Percentiles rank a stretch among this genome's conserved stretches.
These are phyloP conservation scores for Phytophthora lateralis DNA, from an alignment of 352 stramenopile genomes.

Conservation along the genomic window DNA sequence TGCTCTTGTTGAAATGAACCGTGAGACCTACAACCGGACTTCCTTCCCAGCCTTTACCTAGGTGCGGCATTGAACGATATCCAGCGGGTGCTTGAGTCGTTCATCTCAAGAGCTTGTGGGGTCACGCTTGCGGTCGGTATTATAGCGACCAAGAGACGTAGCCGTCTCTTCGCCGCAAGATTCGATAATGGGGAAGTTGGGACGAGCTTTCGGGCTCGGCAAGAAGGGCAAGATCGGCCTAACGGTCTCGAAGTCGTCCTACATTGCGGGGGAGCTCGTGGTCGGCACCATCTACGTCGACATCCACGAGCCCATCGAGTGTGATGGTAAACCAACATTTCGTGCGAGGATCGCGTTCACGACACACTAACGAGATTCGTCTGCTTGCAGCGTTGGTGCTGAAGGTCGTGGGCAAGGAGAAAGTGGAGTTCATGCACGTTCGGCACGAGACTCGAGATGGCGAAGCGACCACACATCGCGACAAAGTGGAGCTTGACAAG, in stretches of 20 bases:
- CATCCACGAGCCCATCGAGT: slow-evolving; percentile 62
- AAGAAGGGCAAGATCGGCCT: slow-evolving; percentile 73
- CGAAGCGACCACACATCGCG: slow-evolving; percentile 31
- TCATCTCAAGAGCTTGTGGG: too few relatives aligned
- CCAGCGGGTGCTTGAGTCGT: too few relatives aligned
- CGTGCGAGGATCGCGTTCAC: neutral
- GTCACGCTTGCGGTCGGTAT: too few relatives aligned
- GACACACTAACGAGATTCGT: neutral
- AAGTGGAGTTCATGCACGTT: slow-evolving; percentile 56
- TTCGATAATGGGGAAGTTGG: slow-evolving; percentile 54
- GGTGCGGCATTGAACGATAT: too few relatives aligned
- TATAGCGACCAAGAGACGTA: neutral
- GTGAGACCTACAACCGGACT: slow-evolving; percentile 2
- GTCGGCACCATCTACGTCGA: slow-evolving; percentile 59
- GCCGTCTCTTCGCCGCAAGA: neutral
- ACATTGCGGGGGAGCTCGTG: slow-evolving; percentile 66
- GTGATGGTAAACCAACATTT: slow-evolving; percentile 44
- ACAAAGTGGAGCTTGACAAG: slow-evolving; percentile 43
- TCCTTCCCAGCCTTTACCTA: neutral
- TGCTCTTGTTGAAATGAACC: slow-evolving; percentile 9
- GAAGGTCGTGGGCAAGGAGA: slow-evolving; percentile 70
- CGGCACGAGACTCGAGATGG: slow-evolving; percentile 31
- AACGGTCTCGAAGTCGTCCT: slow-evolving; percentile 56
- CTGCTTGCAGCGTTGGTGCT: slow-evolving; percentile 59
- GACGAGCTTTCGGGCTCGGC: slow-evolving; percentile 52